These are phyloP conservation scores for Parsonsia alboflavescens DNA, from an alignment of 257 asterid genomes.

Conservation along the genomic window DNA sequence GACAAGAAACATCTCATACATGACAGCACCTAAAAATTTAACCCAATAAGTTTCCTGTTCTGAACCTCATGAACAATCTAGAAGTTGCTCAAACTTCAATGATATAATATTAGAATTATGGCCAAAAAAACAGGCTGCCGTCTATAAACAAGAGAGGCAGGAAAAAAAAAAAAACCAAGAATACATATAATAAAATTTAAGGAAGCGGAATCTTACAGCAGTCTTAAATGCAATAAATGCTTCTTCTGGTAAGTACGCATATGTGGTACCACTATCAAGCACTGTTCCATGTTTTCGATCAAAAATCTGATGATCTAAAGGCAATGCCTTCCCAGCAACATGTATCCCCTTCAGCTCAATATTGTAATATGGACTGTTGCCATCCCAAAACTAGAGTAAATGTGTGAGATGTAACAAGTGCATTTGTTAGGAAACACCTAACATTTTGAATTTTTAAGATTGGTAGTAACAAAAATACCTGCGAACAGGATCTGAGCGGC, in stretches of 20 bases:
- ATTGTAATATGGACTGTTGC: slow-evolving; percentile 99
- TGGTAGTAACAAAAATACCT: slow-evolving; percentile 59
- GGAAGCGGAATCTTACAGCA: slow-evolving; percentile 57
- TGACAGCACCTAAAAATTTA: not conserved
- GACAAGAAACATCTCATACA: not conserved
- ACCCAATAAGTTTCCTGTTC: not conserved
- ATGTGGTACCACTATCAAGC: slow-evolving; percentile 97
- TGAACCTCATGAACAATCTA: not conserved
- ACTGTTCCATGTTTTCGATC: slow-evolving; percentile 91
- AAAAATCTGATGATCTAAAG: slow-evolving; percentile 55
- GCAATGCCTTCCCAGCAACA: slow-evolving; percentile 91
- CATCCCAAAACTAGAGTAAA: slow-evolving; percentile 99
- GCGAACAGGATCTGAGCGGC: slow-evolving; percentile 79
- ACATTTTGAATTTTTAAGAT: slow-evolving; percentile 36
- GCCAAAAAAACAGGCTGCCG: not conserved
- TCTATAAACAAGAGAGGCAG: not conserved
- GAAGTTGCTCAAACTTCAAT: not conserved
- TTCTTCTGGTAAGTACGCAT: slow-evolving; percentile 88
- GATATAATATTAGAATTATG: not conserved
- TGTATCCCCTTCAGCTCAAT: slow-evolving; percentile 89
- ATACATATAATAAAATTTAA: not conserved
- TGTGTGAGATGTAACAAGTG: slow-evolving; percentile 91
- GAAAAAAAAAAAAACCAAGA: not conserved
- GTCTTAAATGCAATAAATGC: slow-evolving; percentile 80
- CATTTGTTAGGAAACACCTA: slow-evolving; percentile 79